phyloP scores from a whole-genome alignment of 768 basidiomycete species.

The Boletus rufocinnamomeus region DNA sequence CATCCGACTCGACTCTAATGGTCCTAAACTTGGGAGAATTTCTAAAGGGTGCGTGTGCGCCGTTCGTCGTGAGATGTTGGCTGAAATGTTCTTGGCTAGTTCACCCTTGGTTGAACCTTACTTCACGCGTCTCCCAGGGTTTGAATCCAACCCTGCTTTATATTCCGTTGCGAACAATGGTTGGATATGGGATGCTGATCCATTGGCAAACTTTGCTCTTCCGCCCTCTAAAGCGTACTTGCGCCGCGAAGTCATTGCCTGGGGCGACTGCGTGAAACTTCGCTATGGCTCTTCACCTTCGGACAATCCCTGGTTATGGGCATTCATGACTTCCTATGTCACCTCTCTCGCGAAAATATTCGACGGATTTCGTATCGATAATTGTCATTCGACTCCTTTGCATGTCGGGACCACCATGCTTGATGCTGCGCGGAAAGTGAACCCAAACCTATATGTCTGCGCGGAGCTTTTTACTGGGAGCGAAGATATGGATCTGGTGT shows the following conservation, averaged over 20 bases:
- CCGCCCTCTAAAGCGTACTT: slow-evolving; percentile 93
- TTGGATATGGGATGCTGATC: slow-evolving; percentile 98
- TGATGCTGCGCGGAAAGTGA: slow-evolving; percentile 84
- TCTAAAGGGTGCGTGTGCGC: slow-evolving; percentile 58
- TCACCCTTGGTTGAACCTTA: slow-evolving; percentile 86
- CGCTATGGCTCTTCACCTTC: slow-evolving; percentile 82
- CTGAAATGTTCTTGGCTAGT: slow-evolving; percentile 43
- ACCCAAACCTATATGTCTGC: slow-evolving; percentile 93
- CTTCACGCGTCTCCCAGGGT: slow-evolving; percentile 80
- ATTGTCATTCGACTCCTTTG: slow-evolving; percentile 96
- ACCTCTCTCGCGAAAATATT: slow-evolving; percentile 77
- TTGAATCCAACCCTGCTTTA: slow-evolving; percentile 49
- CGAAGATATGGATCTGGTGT: slow-evolving; percentile 89
- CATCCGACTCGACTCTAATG: slow-evolving; percentile 76
- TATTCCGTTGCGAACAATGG: slow-evolving; percentile 96
- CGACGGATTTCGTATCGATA: slow-evolving; percentile 97
- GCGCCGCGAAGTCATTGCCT: slow-evolving; percentile 93
- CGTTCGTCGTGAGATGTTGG: not conserved
- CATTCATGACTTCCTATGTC: slow-evolving; percentile 86
- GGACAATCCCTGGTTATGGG: slow-evolving; percentile 94
- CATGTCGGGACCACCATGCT: slow-evolving; percentile 96
- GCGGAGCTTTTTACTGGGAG: slow-evolving; percentile 97
- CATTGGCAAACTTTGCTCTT: slow-evolving; percentile 91
- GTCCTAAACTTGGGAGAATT: slow-evolving; percentile 83
- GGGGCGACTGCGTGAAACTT: slow-evolving; percentile 98